A percentile compares a stretch with the other conserved stretches of the same genome.
Conservation (phyloP, 75 land plant genomes). For the Picea sitchensis region DNA sequence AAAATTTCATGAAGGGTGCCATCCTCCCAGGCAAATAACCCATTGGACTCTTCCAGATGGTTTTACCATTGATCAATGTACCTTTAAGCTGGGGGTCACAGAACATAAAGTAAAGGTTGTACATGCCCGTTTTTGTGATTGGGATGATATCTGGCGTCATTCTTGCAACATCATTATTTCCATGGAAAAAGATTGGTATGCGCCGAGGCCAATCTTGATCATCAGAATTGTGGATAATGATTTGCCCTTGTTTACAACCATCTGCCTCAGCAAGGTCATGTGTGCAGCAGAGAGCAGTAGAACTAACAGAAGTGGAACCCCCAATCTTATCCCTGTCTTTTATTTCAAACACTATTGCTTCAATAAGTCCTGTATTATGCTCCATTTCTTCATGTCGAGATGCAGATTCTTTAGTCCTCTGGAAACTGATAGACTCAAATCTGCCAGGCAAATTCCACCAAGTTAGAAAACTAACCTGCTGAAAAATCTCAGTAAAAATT, state of each 20-base stretch:
- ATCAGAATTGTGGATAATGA: slow-evolving; percentile 23
- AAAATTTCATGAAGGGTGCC: slow-evolving; percentile 43
- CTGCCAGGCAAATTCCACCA: slow-evolving; percentile 13
- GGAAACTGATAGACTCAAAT: slow-evolving; percentile 32
- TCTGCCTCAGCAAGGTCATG: slow-evolving; percentile 20
- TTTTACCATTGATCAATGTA: slow-evolving; percentile 25
- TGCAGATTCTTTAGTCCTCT: slow-evolving; percentile 33
- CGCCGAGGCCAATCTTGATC: slow-evolving; percentile 28
- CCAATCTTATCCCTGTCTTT: slow-evolving; percentile 45
- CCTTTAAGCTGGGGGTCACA: slow-evolving; percentile 43
- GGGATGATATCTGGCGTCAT: slow-evolving; percentile 21
- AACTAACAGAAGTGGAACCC: slow-evolving; percentile 18
- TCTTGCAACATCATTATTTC: slow-evolving; percentile 1
- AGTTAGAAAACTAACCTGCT: not conserved
- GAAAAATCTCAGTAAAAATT: not conserved
- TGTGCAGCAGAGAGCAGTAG: slow-evolving; percentile 37
- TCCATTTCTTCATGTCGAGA: slow-evolving; percentile 24
- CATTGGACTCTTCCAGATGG: slow-evolving; percentile 44
- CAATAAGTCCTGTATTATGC: slow-evolving; percentile 31
- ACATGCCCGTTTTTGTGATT: slow-evolving; percentile 38
- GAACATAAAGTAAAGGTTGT: slow-evolving; percentile 43
- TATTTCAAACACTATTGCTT: slow-evolving; percentile 42
- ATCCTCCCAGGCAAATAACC: slow-evolving; percentile 57
- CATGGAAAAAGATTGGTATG: slow-evolving; percentile 21
- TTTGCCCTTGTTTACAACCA: slow-evolving; percentile 32